Conservation (phyloP, 2,329 filamentous ascomycete genomes). For the Pestalotiopsis sp. region DNA sequence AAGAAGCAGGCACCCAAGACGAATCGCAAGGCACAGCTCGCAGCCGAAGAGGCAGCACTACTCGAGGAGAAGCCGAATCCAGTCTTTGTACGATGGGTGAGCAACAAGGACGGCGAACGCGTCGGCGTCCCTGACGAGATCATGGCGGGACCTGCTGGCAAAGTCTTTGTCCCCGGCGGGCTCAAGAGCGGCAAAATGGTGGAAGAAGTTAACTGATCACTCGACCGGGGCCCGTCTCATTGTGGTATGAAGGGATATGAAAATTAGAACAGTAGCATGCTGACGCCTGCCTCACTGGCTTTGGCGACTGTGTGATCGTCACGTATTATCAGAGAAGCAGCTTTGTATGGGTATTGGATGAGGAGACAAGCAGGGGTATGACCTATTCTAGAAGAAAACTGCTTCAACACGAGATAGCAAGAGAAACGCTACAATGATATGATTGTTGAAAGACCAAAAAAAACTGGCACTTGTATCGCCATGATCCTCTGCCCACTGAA, state of each 20-base stretch:
- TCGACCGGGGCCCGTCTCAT: neutral
- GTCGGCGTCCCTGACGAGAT: slow-evolving; percentile 70
- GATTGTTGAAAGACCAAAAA: neutral
- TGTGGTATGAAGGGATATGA: neutral
- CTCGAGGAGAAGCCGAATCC: slow-evolving; percentile 54
- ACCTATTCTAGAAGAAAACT: too few relatives aligned
- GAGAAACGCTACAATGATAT: neutral
- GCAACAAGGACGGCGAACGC: slow-evolving; percentile 61
- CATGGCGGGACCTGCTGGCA: slow-evolving; percentile 61
- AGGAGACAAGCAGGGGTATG: neutral
- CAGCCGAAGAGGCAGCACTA: slow-evolving; percentile 50
- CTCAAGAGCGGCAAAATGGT: slow-evolving; percentile 49
- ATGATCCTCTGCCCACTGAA: too few relatives aligned
- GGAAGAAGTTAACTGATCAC: slow-evolving; percentile 43
- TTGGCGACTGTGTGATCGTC: neutral
- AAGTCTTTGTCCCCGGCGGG: slow-evolving; percentile 48
- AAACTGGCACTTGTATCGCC: too few relatives aligned
- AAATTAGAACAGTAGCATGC: neutral
- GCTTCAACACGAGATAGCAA: too few relatives aligned
- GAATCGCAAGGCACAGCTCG: slow-evolving; percentile 50
- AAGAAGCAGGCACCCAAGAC: slow-evolving; percentile 83
- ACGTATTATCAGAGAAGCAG: neutral
- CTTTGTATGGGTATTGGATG: neutral
- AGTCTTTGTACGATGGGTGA: slow-evolving; percentile 70
- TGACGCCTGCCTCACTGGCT: neutral